Base-by-base conservation (phyloP, 371 early-diverging fungal species). In the Nosema muscidifuracis region DNA sequence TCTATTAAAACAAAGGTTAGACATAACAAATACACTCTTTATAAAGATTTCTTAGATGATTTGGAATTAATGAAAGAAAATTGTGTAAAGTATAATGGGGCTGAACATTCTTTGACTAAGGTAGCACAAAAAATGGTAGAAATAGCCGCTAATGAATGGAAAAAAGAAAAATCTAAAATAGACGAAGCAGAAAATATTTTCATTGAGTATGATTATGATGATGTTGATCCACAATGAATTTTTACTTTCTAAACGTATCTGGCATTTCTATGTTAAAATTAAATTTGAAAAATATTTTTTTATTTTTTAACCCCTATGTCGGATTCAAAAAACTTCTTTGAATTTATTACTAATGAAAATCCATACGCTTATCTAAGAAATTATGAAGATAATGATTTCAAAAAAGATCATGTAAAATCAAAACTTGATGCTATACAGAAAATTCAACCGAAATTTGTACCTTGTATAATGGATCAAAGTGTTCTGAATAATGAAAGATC, bases 41-140 rank as follows among this genome's bases (percentile, higher is more conserved):
- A 63, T 68, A 33, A 18, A 9, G 79, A 73, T 9, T 83, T 83
- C 72, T 20, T 80, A 0, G 63, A 73, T 3, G 84, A 82, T 65
- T 24, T 83, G 1, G 57, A 73, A 53, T 71, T 80, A 2, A 82
- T 84, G 78, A 71, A 57, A 26, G 73, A 64, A 13, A 84, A 84
- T 70, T 84, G 84, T 72, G 66, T 51, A 20, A 70, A 67, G 30
- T 84, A 80, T 68, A 84, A 84, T 74, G 84, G 84, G 1, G 13
- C 65, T 16, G 80, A 71, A 13, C 84, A 84, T 67, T 79, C 80
- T 26, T 60, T 84, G 1, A 83, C 80, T 1, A 80, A 80, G 53
- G 74, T 84, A 33, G 77, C 84, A 20, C 57, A 72, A 12, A 71
- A 72, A 30, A 80, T 84, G 67, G 36, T 64, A 3, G 67, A 74